Base-by-base conservation (phyloP, 2,329 filamentous ascomycete genomes). In the Hypoxylon sp. region DNA sequence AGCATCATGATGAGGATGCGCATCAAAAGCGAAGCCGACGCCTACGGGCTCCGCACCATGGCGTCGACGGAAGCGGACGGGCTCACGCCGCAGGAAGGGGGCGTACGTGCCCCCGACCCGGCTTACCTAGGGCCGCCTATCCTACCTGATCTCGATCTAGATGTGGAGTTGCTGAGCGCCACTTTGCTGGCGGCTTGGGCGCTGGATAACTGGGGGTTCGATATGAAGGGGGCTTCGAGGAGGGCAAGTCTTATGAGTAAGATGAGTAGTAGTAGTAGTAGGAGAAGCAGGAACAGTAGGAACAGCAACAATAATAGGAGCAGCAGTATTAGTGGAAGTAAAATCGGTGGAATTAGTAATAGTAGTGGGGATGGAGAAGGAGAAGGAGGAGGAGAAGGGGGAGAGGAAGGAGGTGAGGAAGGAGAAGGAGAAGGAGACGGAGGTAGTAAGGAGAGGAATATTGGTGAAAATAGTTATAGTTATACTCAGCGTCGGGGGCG, bases 1-100 rank as follows among this genome's bases (percentile, higher is more conserved):
- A 39, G 37, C 33, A 33, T 54, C 31, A 54, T 58, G 53, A 33
- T 65, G 48, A 64, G 63, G 13, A 64, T 70, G 64, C 67, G 67
- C 57, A 67, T 67, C 54, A 61, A 61, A 47, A 70, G 67, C 67
- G 67, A 67, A 11, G 67, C 67, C 0, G 63, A 70, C 68, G 65
- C 54, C 6, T 63, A 65, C 58, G 60, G 47, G 39, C 60, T 31
- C 1, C 5, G 29, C 29, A 31, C 6, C 29, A 8, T 31, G 6
- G 29, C 5, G 2, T 31, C 29, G 6, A 31, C 63, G 3, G 58
- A 66, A 54, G 5, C 9, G 1, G 50, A 39, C 10, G 11, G 17
- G 5, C 31, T 52, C 9, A 31, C 35, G 2, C 22, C 5, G 17
- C 22, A n/a, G n/a, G n/a, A n/a, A n/a, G 10, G 10, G 53, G 37